Conservation (phyloP, 2,329 filamentous ascomycete genomes). For the Claviceps spartinae region DNA sequence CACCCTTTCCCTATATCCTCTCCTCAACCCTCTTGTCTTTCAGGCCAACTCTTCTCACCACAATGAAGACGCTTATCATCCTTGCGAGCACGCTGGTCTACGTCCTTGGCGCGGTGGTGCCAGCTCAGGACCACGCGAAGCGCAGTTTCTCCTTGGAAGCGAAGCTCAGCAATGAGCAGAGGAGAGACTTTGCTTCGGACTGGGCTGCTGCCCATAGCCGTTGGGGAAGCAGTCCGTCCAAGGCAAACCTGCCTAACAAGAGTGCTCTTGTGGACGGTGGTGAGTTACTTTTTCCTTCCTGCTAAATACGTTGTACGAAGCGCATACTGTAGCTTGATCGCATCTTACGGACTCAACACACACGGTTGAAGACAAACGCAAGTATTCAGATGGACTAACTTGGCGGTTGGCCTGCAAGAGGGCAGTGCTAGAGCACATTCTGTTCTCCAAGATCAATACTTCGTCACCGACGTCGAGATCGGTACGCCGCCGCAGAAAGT, state of each 20-base stretch:
- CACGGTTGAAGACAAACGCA: neutral
- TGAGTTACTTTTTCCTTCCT: slow-evolving; percentile 7
- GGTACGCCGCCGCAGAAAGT: slow-evolving; percentile 35
- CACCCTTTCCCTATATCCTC: neutral
- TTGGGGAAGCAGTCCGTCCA: slow-evolving; percentile 18
- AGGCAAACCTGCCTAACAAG: slow-evolving; percentile 7
- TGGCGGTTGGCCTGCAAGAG: neutral
- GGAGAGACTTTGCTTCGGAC: slow-evolving; percentile 20
- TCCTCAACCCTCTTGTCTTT: neutral
- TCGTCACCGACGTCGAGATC: slow-evolving; percentile 29
- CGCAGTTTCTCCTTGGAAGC: slow-evolving; percentile 18
- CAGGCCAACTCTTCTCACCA: neutral
- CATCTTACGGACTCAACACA: no score
- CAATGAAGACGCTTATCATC: neutral
- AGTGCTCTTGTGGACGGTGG: slow-evolving; percentile 19
- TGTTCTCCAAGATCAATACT: slow-evolving; percentile 28
- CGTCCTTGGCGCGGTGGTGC: neutral
- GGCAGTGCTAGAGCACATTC: slow-evolving; percentile 20
- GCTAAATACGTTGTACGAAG: neutral
- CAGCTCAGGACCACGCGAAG: neutral
- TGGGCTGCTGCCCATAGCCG: slow-evolving; percentile 20
- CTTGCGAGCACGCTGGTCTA: neutral
- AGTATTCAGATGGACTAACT: neutral
- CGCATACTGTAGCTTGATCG: no score
- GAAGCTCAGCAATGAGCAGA: slow-evolving; percentile 9